Conservation (phyloP, 345 rosid genomes). For the Eucalyptus victrix region DNA sequence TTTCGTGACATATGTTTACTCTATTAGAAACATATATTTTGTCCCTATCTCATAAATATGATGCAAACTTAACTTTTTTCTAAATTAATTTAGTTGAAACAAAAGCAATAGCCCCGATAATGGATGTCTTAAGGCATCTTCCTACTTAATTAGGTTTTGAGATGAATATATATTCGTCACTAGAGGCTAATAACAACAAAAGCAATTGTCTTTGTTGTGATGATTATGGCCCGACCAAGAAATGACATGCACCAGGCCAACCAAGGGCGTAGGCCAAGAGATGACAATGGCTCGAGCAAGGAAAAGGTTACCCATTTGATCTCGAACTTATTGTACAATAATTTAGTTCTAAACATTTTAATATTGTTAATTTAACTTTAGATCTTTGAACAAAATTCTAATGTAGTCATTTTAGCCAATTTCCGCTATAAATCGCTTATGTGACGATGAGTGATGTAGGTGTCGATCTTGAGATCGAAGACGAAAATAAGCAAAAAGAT, state of each 20-base stretch:
- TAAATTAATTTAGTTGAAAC: neutral
- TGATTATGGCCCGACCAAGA: neutral
- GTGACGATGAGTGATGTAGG: neutral
- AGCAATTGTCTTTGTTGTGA: neutral
- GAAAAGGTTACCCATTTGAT: neutral
- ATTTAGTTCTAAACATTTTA: neutral
- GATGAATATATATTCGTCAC: neutral
- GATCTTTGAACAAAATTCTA: rapidly evolving
- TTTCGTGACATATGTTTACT: neutral
- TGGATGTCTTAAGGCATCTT: neutral
- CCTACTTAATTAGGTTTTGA: neutral
- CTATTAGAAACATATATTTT: neutral
- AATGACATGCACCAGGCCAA: neutral
- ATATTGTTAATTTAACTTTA: neutral
- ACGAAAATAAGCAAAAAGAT: neutral
- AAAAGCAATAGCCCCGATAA: neutral
- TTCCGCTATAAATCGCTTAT: neutral
- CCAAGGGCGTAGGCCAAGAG: neutral
- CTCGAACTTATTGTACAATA: rapidly evolving
- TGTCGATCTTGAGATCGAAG: rapidly evolving
- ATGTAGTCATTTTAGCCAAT: neutral
- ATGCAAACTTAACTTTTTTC: neutral
- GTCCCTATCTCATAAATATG: neutral
- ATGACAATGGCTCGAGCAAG: neutral
- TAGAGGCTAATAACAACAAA: neutral